phyloP scores from a whole-genome alignment of 176 grass and related monocot species.

The Pharus latifolius region DNA sequence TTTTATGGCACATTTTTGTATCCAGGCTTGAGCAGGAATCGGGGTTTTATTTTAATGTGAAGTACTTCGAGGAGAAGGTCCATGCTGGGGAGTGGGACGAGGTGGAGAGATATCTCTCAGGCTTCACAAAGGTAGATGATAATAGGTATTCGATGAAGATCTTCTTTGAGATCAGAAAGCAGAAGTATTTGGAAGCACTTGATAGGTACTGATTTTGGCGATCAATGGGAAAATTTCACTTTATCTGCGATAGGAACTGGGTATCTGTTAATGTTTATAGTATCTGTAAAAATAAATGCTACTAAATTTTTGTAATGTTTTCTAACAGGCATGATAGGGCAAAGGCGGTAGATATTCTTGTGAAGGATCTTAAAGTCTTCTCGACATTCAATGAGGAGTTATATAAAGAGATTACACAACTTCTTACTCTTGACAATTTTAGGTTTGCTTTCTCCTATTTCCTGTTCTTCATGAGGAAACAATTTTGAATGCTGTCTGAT shows the following conservation, averaged over 20 bases:
- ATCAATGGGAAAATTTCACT: not conserved
- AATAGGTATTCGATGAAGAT: slow-evolving; percentile 99
- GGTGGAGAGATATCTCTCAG: slow-evolving; percentile 92
- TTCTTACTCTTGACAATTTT: slow-evolving; percentile 93
- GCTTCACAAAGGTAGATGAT: slow-evolving; percentile 96
- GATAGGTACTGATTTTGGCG: slow-evolving; percentile 48
- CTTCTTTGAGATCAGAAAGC: slow-evolving; percentile 98
- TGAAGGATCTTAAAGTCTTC: slow-evolving; percentile 98
- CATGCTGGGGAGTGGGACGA: slow-evolving; percentile 91
- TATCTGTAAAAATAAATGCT: not conserved
- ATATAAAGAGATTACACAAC: slow-evolving; percentile 99
- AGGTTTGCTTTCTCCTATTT: slow-evolving; percentile 33
- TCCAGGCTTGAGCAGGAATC: slow-evolving; percentile 96
- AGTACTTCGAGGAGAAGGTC: slow-evolving; percentile 93
- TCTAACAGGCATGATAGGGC: slow-evolving; percentile 80
- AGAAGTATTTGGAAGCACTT: slow-evolving; percentile 97
- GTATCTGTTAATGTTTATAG: not conserved
- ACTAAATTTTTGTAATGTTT: slow-evolving; percentile 1
- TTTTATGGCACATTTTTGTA: not conserved
- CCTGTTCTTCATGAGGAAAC: not conserved
- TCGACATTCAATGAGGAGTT: slow-evolving; percentile 96
- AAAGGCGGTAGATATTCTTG: slow-evolving; percentile 90
- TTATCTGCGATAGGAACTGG: not conserved
- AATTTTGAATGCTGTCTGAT: not conserved
- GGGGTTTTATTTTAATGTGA: slow-evolving; percentile 88